Evolutionary conservation across 805 yeast species (phyloP).

Genomic region (Metschnikowia santaceciliae): DNA sequence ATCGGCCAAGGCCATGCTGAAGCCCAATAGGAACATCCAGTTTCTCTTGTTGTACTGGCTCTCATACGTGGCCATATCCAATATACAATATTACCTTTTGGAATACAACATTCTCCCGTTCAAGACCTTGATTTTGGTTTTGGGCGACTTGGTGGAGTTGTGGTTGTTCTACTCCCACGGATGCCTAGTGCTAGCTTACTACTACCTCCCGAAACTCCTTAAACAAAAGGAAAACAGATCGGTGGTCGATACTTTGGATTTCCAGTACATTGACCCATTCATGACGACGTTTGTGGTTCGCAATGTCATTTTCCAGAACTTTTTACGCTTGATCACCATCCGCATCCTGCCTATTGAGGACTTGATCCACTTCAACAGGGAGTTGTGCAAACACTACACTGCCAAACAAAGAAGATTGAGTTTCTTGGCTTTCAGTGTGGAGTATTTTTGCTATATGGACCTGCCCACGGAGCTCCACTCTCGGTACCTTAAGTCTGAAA

Average conservation of each 20-base stretch:
- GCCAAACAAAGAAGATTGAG: conserved; percentile 1
- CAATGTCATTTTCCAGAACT: conserved; percentile 7
- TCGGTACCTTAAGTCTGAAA: conserved; percentile 6
- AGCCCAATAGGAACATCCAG: conserved; percentile 7
- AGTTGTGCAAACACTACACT: conserved; percentile 5
- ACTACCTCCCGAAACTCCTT: conserved; percentile 7
- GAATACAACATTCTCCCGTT: conserved; percentile 3
- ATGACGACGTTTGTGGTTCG: conserved; percentile 6
- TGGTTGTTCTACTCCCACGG: conserved; percentile 18
- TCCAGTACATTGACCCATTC: conserved; percentile 6
- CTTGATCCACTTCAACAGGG: conserved; percentile 8
- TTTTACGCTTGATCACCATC: neutral
- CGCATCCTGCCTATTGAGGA: conserved; percentile 7
- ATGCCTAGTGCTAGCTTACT: conserved; percentile 9
- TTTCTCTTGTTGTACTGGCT: conserved; percentile 15
- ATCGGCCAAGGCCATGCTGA: conserved; percentile 9
- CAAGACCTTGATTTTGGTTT: neutral
- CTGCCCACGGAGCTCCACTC: conserved; percentile 6
- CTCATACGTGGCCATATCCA: conserved; percentile 6
- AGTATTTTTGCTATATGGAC: conserved; percentile 14
- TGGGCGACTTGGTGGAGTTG: conserved; percentile 7
- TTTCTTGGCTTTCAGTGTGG: conserved; percentile 8
- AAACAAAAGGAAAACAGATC: neutral
- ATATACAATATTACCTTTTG: conserved; percentile 1
- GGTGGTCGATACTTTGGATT: conserved; percentile 5